Conservation (phyloP, 148 eudicot species). For the Talinum fruticosum region DNA sequence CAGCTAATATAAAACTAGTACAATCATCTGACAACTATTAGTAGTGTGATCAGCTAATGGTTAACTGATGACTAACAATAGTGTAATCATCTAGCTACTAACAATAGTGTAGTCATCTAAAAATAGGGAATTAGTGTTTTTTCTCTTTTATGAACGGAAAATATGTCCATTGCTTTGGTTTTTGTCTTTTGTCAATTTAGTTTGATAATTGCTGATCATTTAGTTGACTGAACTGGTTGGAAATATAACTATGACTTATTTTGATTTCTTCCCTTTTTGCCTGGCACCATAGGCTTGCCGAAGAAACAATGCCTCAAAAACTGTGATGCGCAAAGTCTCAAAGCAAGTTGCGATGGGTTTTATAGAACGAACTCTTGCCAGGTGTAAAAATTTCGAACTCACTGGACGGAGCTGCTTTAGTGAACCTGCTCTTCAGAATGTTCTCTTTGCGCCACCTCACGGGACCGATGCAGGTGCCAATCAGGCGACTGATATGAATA, state of each 20-base stretch:
- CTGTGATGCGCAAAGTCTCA: slow-evolving; percentile 46
- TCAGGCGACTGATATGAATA: slow-evolving; percentile 16
- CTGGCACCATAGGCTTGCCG: slow-evolving; percentile 36
- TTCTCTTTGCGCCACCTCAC: slow-evolving; percentile 32
- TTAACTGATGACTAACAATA: too few species aligned
- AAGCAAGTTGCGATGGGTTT: slow-evolving; percentile 53
- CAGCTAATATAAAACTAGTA: too few species aligned
- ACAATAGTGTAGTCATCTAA: too few species aligned
- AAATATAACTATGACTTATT: neutral
- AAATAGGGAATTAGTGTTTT: too few species aligned
- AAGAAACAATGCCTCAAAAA: slow-evolving; percentile 41
- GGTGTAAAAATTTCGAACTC: slow-evolving; percentile 42
- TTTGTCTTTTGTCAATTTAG: neutral
- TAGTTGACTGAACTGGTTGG: neutral
- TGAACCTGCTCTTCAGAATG: slow-evolving; percentile 43
- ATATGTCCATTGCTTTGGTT: neutral
- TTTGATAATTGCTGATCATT: neutral
- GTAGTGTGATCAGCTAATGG: too few species aligned
- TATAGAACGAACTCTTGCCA: slow-evolving; percentile 44
- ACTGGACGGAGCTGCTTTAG: slow-evolving; percentile 50
- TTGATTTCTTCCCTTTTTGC: neutral
- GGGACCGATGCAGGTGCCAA: slow-evolving; percentile 26
- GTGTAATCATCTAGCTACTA: too few species aligned
- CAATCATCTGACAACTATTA: too few species aligned
- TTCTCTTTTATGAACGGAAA: neutral